phyloP scores from a whole-genome alignment of 1,284 basidiomycete species.

The Boletellus deceptivus region DNA sequence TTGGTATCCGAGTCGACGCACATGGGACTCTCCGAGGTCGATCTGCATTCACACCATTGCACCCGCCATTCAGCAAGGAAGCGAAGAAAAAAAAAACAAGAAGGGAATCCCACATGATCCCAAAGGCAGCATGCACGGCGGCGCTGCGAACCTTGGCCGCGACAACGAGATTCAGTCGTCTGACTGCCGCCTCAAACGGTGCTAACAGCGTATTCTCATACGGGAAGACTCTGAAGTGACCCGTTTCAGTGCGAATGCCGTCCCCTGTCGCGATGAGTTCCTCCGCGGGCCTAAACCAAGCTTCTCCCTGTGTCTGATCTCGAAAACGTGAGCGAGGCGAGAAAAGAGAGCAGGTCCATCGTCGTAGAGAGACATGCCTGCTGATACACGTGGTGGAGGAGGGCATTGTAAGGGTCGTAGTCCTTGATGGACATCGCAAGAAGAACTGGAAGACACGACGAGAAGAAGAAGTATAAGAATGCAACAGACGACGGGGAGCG shows the following conservation, averaged over 20 bases:
- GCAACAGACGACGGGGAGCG: background rate
- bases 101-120: slow-evolving; percentile 30
- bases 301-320: slow-evolving; percentile 52
- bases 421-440: slow-evolving; percentile 27
- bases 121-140: slow-evolving; percentile 76
- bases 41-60: slow-evolving; percentile 1
- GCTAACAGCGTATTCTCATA: slow-evolving; percentile 64
- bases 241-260: slow-evolving; percentile 60
- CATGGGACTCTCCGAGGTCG: slow-evolving; percentile 34
- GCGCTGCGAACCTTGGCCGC: slow-evolving; percentile 80
- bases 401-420: slow-evolving; percentile 38
- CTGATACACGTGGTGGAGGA: slow-evolving; percentile 38
- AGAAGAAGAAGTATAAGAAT: slow-evolving; percentile 15
- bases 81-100: background rate
- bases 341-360: background rate
- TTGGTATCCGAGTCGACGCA: slow-evolving; percentile 70
- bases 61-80: background rate
- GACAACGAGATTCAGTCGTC: slow-evolving; percentile 72
- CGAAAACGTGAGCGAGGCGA: slow-evolving; percentile 5
- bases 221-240: slow-evolving; percentile 68
- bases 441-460: background rate
- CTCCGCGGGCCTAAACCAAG: slow-evolving; percentile 54
- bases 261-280: slow-evolving; percentile 55
- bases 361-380: slow-evolving; percentile 17
- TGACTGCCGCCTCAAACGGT: slow-evolving; percentile 69